Percentiles rank a stretch among this genome's conserved stretches.
Evolutionary conservation across 371 early-diverging fungal species (phyloP).

Genomic region (Mucor piriformis): DNA sequence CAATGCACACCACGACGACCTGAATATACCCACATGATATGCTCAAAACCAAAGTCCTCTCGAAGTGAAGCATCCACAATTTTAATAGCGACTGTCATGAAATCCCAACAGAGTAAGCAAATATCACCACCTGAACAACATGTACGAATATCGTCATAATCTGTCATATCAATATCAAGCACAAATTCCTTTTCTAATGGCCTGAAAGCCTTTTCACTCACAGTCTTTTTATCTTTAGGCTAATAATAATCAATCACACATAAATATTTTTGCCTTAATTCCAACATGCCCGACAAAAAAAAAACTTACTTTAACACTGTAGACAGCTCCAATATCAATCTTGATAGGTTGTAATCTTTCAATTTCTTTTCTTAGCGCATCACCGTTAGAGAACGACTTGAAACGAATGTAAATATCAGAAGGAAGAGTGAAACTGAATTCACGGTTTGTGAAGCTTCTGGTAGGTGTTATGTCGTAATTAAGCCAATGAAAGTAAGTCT

Average conservation of each 20-base stretch:
- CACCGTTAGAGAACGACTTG: slow-evolving; percentile 76
- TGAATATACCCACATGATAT: slow-evolving; percentile 95
- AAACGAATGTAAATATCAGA: slow-evolving; percentile 88
- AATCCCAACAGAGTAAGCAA: slow-evolving; percentile 93
- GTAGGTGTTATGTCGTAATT: slow-evolving; percentile 68
- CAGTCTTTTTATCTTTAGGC: slow-evolving; percentile 82
- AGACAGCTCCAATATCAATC: slow-evolving; percentile 98
- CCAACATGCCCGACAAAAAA: too few relatives aligned
- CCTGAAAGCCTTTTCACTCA: slow-evolving; percentile 71
- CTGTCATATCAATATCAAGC: slow-evolving; percentile 99
- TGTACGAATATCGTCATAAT: slow-evolving; percentile 96
- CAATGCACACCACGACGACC: slow-evolving; percentile 99
- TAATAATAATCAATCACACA: too few relatives aligned
- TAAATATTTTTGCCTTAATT: too few relatives aligned
- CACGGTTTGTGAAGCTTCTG: slow-evolving; percentile 80
- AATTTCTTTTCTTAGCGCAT: slow-evolving; percentile 82
- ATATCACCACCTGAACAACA: slow-evolving; percentile 94
- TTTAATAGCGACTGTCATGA: slow-evolving; percentile 93
- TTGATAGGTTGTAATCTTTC: slow-evolving; percentile 78
- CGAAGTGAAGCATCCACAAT: slow-evolving; percentile 75
- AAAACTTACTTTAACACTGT: slow-evolving; percentile 67
- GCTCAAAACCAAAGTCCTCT: slow-evolving; percentile 96
- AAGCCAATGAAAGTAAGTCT: slow-evolving; percentile 81
- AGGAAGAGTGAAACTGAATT: slow-evolving; percentile 90
- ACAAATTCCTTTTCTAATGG: slow-evolving; percentile 93